These are phyloP conservation scores for Dendrothele bispora DNA, from an alignment of 768 basidiomycete species.

Conservation along the genomic window DNA sequence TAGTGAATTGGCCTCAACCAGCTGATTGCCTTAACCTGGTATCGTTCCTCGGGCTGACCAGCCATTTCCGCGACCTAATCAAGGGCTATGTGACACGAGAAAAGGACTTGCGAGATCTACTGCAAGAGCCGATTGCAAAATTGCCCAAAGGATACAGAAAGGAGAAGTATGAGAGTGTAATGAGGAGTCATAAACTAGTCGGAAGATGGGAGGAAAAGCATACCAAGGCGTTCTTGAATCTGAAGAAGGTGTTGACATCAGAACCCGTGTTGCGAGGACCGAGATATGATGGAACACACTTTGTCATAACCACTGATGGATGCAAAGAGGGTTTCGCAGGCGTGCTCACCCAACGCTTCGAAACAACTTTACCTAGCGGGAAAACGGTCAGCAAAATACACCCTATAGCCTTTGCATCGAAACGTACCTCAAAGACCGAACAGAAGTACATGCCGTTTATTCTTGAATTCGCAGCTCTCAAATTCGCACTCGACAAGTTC, in stretches of 20 bases:
- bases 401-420: slow-evolving; percentile 33
- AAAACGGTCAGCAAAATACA: slow-evolving; percentile 13
- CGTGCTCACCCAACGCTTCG: slow-evolving; percentile 21
- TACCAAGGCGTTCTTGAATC: slow-evolving; percentile 17
- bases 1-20: no score
- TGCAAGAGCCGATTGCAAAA: slow-evolving; percentile 13
- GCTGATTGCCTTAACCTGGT: slow-evolving; percentile 23
- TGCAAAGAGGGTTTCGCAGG: no score
- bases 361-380: no score
- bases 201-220: slow-evolving; percentile 18
- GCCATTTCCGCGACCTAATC: no score
- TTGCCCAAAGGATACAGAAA: slow-evolving; percentile 19
- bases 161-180: slow-evolving; percentile 24
- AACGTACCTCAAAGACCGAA: no score
- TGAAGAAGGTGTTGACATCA: slow-evolving; percentile 21
- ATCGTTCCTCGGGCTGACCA: no score
- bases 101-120: slow-evolving; percentile 29
- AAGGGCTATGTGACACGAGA: slow-evolving; percentile 30
- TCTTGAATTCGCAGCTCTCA: no score
- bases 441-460: no score
- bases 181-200: slow-evolving; percentile 12
- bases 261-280: slow-evolving; percentile 25
- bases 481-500: no score
- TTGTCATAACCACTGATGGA: slow-evolving; percentile 29
- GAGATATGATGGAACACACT: slow-evolving; percentile 21